Base-by-base conservation (phyloP, 805 yeast species). In the Priceomyces medius region DNA sequence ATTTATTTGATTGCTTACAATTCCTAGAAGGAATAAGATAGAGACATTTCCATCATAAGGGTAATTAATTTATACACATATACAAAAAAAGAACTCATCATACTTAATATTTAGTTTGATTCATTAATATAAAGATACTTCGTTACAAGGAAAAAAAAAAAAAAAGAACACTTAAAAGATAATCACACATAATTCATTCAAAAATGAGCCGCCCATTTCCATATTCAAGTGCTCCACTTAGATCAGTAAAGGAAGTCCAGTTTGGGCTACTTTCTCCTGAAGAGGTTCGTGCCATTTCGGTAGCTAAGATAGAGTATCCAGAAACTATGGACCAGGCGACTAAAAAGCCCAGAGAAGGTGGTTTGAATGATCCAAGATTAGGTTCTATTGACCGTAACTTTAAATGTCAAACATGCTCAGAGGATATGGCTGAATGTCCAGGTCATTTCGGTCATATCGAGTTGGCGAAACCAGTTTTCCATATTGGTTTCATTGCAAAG, bases 381-480 rank as follows among this genome's bases (percentile, higher is more conserved):
- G 99, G 99, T 38, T 86, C 97, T 3, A 90, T 93, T 55, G 99
- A 93, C 67, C 83, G 99, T 64, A 91, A 90, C 63, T 87, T 86
- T 76, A 88, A 88, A 72, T 93, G 99, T 76, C 98, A 91, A 74
- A 93, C 99, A 18, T 93, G 99, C 76, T 95, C 97, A 57, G 99
- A 93, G 66, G 97, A 91, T 55, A 93, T 93, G 97, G 88, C 91
- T 46, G 98, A 93, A 64, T 93, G 99, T 68, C 98, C 98, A 0
- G 99, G 99, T 45, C 99, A 93, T 71, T 93, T 93, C 68, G 99
- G 99, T 53, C 99, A 93, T 61, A 93, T 93, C 47, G 99, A 93
- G 63, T 76, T 93, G 50, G 98, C 99, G 26, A 93, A 91, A 63
- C 99, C 99, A 10, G 99, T 93, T 28, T 93, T 93, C 69, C 99